phyloP scores from a whole-genome alignment of 75 land plant genomes.

The Chamaecyparis obtusa region DNA sequence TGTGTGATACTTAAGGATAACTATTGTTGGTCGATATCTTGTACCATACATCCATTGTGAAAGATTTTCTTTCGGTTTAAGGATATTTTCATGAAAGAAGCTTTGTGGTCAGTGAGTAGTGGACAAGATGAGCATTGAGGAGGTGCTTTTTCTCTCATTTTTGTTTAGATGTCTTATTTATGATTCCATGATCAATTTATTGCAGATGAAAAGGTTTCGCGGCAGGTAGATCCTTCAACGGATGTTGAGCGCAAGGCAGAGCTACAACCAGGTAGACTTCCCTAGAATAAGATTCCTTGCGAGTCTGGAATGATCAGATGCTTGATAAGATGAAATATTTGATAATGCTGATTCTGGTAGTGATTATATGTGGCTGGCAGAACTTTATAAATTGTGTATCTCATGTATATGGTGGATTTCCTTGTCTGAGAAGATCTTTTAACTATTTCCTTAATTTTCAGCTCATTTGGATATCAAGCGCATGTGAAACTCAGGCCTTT shows the following conservation, averaged over 20 bases:
- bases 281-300: neutral
- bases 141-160: neutral
- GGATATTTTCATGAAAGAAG: neutral
- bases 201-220: slow-evolving; percentile 2
- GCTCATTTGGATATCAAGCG: neutral
- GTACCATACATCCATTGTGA: neutral
- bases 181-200: neutral
- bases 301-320: neutral
- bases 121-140: neutral
- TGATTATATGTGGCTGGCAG: neutral
- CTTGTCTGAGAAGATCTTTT: neutral
- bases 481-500: neutral
- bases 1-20: neutral
- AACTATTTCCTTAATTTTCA: neutral
- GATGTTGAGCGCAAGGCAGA: slow-evolving; percentile 12
- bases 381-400: neutral
- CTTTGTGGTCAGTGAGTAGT: neutral
- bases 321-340: neutral
- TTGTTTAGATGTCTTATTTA: neutral
- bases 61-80: neutral
- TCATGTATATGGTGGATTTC: neutral
- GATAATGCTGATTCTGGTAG: neutral
- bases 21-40: neutral
- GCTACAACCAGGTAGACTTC: neutral
- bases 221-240: neutral